These are phyloP conservation scores for Tympanopsis confertula DNA, from an alignment of 2,329 filamentous ascomycete genomes.

Conservation along the genomic window DNA sequence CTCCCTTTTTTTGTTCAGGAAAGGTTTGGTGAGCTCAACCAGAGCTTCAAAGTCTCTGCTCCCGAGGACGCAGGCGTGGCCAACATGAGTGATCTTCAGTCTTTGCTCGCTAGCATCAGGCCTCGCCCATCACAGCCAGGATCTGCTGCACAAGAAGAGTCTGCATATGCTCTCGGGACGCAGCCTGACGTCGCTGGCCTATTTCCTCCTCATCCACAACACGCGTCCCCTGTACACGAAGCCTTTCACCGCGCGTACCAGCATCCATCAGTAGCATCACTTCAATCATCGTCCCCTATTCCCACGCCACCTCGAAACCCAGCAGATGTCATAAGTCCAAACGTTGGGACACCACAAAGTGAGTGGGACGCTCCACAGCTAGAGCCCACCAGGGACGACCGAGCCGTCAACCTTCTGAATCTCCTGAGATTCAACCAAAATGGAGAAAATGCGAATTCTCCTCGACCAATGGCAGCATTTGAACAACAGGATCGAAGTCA, in stretches of 20 bases:
- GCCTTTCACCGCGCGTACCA: not conserved
- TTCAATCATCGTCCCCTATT: not conserved
- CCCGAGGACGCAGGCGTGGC: no score
- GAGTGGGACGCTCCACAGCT: not conserved
- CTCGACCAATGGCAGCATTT: no score
- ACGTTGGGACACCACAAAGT: not conserved
- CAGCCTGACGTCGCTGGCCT: no score
- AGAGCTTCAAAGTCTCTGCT: no score
- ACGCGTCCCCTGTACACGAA: not conserved
- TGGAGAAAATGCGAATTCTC: no score
- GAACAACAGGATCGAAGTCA: no score
- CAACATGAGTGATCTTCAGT: not conserved
- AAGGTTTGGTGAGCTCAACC: no score
- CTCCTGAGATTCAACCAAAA: not conserved
- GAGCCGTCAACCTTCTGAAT: not conserved
- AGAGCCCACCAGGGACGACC: not conserved
- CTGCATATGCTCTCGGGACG: no score
- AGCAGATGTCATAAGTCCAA: not conserved
- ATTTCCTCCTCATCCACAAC: not conserved
- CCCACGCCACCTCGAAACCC: not conserved
- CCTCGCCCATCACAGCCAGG: not conserved
- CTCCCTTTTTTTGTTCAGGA: no score
- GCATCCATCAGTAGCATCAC: not conserved
- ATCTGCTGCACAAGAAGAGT: not conserved
- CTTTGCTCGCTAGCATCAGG: constrained; percentile 1